Evolutionary conservation across 306 rosid genomes (phyloP).

Genomic region (Cercis canadensis): DNA sequence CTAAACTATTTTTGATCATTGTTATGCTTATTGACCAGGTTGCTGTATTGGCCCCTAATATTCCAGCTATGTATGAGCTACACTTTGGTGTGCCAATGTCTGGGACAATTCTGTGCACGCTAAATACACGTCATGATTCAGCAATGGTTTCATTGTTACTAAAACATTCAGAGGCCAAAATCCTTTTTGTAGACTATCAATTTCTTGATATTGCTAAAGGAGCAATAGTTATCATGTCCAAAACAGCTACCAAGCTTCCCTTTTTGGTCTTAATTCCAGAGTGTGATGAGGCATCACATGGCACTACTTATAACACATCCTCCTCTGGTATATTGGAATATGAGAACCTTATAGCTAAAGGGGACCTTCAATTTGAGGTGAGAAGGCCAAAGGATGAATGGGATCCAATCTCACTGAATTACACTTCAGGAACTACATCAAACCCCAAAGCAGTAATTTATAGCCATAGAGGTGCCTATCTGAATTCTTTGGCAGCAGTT

Average conservation of each 20-base stretch:
- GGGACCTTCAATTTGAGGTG: conserved; percentile 56
- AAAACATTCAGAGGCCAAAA: conserved; percentile 75
- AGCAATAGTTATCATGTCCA: conserved; percentile 61
- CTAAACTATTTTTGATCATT: background rate
- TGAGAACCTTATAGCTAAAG: conserved; percentile 64
- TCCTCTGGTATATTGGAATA: conserved; percentile 51
- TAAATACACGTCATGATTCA: conserved; percentile 72
- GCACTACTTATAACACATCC: background rate
- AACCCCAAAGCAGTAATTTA: conserved; percentile 88
- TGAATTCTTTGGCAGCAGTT: conserved; percentile 70
- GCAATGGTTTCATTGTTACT: conserved; percentile 59
- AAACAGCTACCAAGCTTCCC: conserved; percentile 48
- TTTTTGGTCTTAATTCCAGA: conserved; percentile 60
- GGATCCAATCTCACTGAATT: conserved; percentile 80
- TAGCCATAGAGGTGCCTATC: conserved; percentile 92
- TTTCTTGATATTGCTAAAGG: conserved; percentile 57
- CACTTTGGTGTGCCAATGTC: conserved; percentile 80
- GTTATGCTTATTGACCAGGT: conserved; percentile 53
- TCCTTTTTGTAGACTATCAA: conserved; percentile 70
- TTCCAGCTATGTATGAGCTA: conserved; percentile 63
- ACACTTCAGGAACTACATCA: conserved; percentile 96
- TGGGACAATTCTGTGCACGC: conserved; percentile 77
- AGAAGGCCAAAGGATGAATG: conserved; percentile 71
- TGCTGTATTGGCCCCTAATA: conserved; percentile 64
- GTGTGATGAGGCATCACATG: conserved; percentile 18